A percentile compares a stretch with the other conserved stretches of the same genome.
Evolutionary conservation across 768 basidiomycete genomes (phyloP).

Genomic region (Epithele typhae): DNA sequence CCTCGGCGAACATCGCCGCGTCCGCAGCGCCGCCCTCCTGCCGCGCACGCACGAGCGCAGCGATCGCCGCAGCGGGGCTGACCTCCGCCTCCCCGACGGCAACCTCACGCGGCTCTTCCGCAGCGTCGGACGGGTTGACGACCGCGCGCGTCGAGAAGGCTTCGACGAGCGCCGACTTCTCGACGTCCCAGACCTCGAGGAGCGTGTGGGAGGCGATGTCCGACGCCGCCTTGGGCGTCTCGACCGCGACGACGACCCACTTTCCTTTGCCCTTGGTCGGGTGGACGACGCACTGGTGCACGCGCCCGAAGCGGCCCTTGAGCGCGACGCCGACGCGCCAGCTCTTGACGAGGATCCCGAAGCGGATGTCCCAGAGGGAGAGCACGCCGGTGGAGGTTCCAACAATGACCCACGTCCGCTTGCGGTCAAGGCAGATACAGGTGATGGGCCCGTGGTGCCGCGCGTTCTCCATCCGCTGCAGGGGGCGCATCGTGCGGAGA

Average conservation of each 20-base stretch:
- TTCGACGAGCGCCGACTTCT: constrained; percentile 75
- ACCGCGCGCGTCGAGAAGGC: constrained; percentile 61
- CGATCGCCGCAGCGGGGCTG: constrained; percentile 70
- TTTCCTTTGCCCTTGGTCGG: constrained; percentile 84
- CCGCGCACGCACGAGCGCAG: constrained; percentile 70
- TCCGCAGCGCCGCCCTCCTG: constrained; percentile 32
- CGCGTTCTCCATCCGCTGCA: constrained; percentile 80
- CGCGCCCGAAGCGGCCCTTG: constrained; percentile 47
- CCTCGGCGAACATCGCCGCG: constrained; percentile 22
- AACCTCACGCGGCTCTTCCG: constrained; percentile 50
- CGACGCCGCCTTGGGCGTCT: constrained; percentile 30
- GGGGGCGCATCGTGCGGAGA: constrained; percentile 74
- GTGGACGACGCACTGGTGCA: constrained; percentile 77
- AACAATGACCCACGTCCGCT: constrained; percentile 82
- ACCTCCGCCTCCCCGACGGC: constrained; percentile 52
- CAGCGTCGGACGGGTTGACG: constrained; percentile 38
- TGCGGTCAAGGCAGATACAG: constrained; percentile 77
- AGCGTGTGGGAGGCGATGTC: constrained; percentile 38
- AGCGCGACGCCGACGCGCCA: constrained; percentile 72
- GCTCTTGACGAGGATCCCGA: constrained; percentile 81
- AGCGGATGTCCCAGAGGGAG: constrained; percentile 93
- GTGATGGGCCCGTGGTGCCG: constrained; percentile 85
- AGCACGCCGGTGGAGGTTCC: constrained; percentile 85
- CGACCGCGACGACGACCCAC: constrained; percentile 86
- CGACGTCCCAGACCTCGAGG: constrained; percentile 92